Conservation (phyloP, 805 yeast genomes). For the Barnettozyma populi region DNA sequence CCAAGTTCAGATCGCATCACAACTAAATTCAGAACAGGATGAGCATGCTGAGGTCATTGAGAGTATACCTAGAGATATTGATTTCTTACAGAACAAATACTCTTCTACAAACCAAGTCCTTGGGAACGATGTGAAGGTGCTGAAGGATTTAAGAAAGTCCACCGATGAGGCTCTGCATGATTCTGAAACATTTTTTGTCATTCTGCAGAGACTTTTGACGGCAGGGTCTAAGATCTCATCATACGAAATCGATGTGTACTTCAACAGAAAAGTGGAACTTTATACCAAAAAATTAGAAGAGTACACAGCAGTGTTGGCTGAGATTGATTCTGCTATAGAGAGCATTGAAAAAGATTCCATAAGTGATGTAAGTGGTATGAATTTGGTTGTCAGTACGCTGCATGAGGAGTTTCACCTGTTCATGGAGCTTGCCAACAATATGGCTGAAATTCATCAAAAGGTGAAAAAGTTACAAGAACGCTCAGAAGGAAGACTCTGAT, state of each 20-base stretch:
- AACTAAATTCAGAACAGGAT: conserved; percentile 52
- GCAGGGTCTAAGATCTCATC: conserved; percentile 57
- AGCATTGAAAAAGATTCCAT: conserved; percentile 51
- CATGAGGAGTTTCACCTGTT: conserved; percentile 64
- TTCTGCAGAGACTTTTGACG: conserved; percentile 42
- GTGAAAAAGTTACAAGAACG: conserved; percentile 29
- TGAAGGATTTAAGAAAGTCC: conserved; percentile 39
- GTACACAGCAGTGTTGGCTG: conserved; percentile 39
- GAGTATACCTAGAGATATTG: conserved; percentile 70
- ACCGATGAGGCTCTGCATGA: conserved; percentile 37
- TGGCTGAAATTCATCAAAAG: conserved; percentile 64
- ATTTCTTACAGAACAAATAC: conserved; percentile 54
- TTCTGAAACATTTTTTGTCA: conserved; percentile 47
- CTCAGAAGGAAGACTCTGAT: conserved; percentile 10
- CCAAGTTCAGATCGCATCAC: conserved; percentile 69
- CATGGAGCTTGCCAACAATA: conserved; percentile 68
- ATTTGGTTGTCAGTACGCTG: conserved; percentile 52
- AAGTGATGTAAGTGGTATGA: conserved; percentile 38
- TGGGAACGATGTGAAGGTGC: conserved; percentile 41
- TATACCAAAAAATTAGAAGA: conserved; percentile 42
- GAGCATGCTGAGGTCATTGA: conserved; percentile 60
- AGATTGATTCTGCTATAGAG: conserved; percentile 57
- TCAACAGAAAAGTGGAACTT: conserved; percentile 36
- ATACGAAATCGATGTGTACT: conserved; percentile 51
- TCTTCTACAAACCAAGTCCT: conserved; percentile 62